Conservation (phyloP, 1,284 basidiomycete genomes). For the Volvariella volvacea region DNA sequence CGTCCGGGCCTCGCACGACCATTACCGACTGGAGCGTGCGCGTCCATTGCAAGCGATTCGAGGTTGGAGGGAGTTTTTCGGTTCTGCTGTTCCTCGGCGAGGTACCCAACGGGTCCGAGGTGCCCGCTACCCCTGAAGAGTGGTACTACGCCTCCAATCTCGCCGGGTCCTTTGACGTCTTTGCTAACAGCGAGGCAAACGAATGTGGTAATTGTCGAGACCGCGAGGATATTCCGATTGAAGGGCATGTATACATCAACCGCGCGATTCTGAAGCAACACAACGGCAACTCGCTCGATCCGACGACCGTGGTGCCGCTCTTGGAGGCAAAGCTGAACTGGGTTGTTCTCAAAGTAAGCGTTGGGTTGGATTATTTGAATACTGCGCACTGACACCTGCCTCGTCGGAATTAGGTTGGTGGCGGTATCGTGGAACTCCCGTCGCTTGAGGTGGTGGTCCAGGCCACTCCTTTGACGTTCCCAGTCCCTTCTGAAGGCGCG, state of each 20-base stretch:
- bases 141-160: too few species aligned
- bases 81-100: slow-evolving; percentile 35
- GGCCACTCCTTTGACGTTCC: too few species aligned
- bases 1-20: slow-evolving; percentile 18
- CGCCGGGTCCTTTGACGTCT: slow-evolving; percentile 32
- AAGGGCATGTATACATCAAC: slow-evolving; percentile 51
- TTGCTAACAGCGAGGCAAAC: slow-evolving; percentile 30
- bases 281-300: slow-evolving; percentile 21
- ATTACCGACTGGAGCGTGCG: slow-evolving; percentile 33
- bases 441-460: too few species aligned
- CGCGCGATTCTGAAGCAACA: slow-evolving; percentile 20
- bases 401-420: too few species aligned
- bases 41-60: slow-evolving; percentile 34
- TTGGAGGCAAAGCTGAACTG: too few species aligned
- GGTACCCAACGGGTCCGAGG: slow-evolving; percentile 26
- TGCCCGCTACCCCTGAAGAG: too few species aligned
- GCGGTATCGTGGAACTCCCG: too few species aligned
- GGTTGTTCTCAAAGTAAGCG: too few species aligned
- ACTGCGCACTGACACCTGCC: too few species aligned
- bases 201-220: slow-evolving; percentile 33
- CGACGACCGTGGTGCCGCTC: too few species aligned
- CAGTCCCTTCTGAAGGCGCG: too few species aligned
- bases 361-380: too few species aligned
- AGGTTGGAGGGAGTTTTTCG: slow-evolving; percentile 32
- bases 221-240: slow-evolving; percentile 29